Base-by-base conservation (phyloP, 2,329 filamentous ascomycete genomes). In the Fusarium transvaalense region DNA sequence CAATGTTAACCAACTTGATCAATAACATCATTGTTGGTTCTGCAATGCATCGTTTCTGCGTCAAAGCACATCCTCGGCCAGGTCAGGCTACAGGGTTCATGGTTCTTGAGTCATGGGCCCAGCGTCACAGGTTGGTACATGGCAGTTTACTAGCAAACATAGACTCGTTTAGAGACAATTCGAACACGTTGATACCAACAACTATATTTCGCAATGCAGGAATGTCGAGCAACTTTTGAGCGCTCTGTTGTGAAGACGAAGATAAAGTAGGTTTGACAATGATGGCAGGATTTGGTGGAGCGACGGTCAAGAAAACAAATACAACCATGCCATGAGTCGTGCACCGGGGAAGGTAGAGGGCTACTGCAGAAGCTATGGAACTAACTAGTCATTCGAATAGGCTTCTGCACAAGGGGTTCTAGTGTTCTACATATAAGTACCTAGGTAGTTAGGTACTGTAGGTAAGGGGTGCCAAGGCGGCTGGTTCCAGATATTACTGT, bases 391-490 rank as follows among this genome's bases (percentile, higher is more conserved):
- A 37, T 41, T 47, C 38, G 34, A 37, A 27, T 43, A 21, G 14
- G 55, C 55, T 51, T 48, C 46, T 56, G 56, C 34, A 50, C 55
- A 54, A 42, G 25, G 54, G 27, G 29, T 29, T 25, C 23, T 29
- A 29, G 29, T 39, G 14, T 56, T 34, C 25, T 60, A 32, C 38
- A 29, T 34, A 54, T 31, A 29, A 45, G 57, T 32, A 25, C 23
- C 6, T 25, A 4, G 23, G 4, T 25, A 42, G 10, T 25, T 25
- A 4, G 23, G 4, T 25, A 42, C 15, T 41, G 35, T 42, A 37
- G 23, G 50, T 61, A 66, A 57, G 69, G 68, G 56, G 37, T 69
- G 67, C 59, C 65, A 69, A 64, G 61, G 27, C 32, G 59, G 59
- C 39, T 57, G 41, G 51, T 51, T 43, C 56, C 48, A 61, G 47